Base-by-base conservation (phyloP, 2,329 filamentous ascomycete species). In the Proliferodiscus dingleyae region DNA sequence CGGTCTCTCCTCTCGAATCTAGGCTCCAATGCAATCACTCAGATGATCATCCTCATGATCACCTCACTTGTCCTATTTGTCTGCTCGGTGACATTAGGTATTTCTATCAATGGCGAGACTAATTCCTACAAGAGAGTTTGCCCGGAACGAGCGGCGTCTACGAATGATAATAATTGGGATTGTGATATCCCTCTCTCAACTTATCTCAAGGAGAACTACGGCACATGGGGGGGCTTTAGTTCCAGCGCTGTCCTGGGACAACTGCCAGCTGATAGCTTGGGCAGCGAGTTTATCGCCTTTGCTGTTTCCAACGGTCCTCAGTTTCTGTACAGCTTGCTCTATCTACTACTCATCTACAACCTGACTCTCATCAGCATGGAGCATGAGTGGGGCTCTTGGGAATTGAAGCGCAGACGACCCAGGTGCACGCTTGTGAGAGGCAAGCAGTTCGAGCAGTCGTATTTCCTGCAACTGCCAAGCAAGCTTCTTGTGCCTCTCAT, bases 291-390 rank as follows among this genome's bases (percentile, higher is more conserved):
- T 11, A 8, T 45, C 5, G 54, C 52, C 4, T 55, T 55, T 15
- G 50, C 50, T 2, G 51, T 56, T 11, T 55, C 54, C 13, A 56
- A 55, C 43, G 50, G 54, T 3, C 42, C 50, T 1, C 54, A 55
- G 15, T 56, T 56, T 21, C 38, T 56, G 2, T 53, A 55, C 18
- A 44, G 40, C 19, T 11, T 56, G 0, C 49, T 56, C 1, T 56
- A 56, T 19, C 33, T 56, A 5, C 22, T 57, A 0, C 37, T 55
- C 2, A 52, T 55, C 8, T 57, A 55, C 5, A 57, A 55, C 23
- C 21, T 57, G 29, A 54, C 51, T 2, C 42, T 55, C 9, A 51
- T 57, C 7, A 52, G 45, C 37, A 57, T 57, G 53, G 54, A 57
- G 26, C 39, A 55, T 9, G 53, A 57, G 48, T 57, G 53, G 53